Percentiles rank a stretch among this genome's conserved stretches.
Evolutionary conservation across 2,329 filamentous ascomycete species (phyloP).

Genomic region (Botrytis squamosa): DNA sequence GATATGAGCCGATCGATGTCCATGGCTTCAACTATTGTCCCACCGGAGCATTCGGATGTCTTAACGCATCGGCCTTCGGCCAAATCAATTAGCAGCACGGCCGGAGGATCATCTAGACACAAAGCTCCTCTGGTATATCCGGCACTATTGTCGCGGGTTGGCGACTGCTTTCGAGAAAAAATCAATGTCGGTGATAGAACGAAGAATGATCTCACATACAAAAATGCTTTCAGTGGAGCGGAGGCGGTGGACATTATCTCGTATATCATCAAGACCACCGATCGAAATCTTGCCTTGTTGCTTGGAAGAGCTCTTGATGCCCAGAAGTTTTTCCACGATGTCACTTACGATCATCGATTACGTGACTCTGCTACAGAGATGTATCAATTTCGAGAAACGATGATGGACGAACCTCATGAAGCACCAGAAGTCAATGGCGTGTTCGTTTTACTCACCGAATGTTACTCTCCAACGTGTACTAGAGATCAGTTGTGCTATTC

Average conservation of each 20-base stretch:
- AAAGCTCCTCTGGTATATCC: constrained; percentile 88
- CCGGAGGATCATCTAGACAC: constrained; percentile 31
- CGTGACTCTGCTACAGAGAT: constrained; percentile 93
- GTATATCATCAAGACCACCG: constrained; percentile 95
- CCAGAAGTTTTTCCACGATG: constrained; percentile 99
- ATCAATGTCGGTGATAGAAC: constrained; percentile 83
- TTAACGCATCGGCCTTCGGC: constrained; percentile 56
- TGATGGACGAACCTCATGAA: constrained; percentile 79
- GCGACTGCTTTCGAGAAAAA: constrained; percentile 86
- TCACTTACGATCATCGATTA: constrained; percentile 93
- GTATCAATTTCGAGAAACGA: constrained; percentile 92
- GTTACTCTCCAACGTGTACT: constrained; percentile 96
- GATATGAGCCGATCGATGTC: constrained; percentile 73
- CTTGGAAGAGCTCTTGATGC: constrained; percentile 90
- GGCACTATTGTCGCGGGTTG: constrained; percentile 87
- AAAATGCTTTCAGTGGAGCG: constrained; percentile 92
- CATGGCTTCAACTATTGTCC: constrained; percentile 80
- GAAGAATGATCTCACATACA: constrained; percentile 96
- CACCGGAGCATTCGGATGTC: constrained; percentile 54
- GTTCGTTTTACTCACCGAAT: constrained; percentile 93
- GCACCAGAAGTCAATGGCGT: constrained; percentile 82
- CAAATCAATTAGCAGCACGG: constrained; percentile 38
- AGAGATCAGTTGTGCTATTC: constrained; percentile 95
- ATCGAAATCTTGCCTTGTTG: constrained; percentile 88
- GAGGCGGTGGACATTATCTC: constrained; percentile 95